Percentiles rank a stretch among this genome's conserved stretches.
phyloP scores from a whole-genome alignment of 2,329 filamentous ascomycete species.

The Sporothrix mexicana region DNA sequence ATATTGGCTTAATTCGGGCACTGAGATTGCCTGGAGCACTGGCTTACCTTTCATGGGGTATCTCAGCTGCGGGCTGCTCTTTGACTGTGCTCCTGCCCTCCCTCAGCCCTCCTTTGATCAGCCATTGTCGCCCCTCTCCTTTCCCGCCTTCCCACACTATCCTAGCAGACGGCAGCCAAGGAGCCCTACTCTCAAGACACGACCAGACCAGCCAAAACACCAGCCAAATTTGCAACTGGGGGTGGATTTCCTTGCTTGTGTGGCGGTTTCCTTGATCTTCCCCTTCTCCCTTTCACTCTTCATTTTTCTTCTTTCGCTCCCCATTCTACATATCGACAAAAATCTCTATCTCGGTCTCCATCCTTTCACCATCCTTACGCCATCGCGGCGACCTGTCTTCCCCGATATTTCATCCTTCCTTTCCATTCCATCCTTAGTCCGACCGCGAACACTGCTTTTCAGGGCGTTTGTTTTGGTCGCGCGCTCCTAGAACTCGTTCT shows the following conservation, averaged over 20 bases:
- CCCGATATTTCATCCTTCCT: not conserved
- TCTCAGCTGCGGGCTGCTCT: constrained; percentile 2
- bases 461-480: constrained; percentile 24
- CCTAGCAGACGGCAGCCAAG: constrained; percentile 19
- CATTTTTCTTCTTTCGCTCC: constrained; percentile 23
- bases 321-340: constrained; percentile 24
- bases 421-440: not conserved
- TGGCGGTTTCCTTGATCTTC: constrained; percentile 34
- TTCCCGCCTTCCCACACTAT: constrained; percentile 24
- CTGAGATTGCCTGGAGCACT: constrained; percentile 13
- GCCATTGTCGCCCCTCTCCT: constrained; percentile 28
- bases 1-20: constrained; percentile 13
- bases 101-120: constrained; percentile 2
- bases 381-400: not conserved
- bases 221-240: constrained; percentile 31
- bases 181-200: constrained; percentile 30
- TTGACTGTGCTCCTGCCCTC: constrained; percentile 22
- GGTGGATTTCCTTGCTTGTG: constrained; percentile 31
- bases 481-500: not conserved
- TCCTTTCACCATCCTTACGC: constrained; percentile 25
- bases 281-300: constrained; percentile 24
- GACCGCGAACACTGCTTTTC: constrained; percentile 2
- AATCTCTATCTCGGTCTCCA: constrained; percentile 18
- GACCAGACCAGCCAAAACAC: constrained; percentile 14
- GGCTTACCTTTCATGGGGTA: not conserved